Base-by-base conservation (phyloP, 371 early-diverging fungal genomes). In the Vairimorpha necatrix region DNA sequence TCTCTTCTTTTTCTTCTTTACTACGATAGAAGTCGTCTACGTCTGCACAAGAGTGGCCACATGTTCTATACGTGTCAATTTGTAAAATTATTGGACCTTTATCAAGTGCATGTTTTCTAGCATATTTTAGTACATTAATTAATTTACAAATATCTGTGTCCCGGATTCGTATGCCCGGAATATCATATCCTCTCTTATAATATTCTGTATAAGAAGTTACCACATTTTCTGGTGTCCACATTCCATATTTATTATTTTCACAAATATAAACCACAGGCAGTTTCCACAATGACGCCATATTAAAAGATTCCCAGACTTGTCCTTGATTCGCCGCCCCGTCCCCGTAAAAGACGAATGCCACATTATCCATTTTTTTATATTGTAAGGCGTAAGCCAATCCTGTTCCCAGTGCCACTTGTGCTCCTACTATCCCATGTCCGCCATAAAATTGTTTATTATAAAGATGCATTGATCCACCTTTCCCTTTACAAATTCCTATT, bases 381-480 rank as follows among this genome's bases (percentile, higher is more conserved):
- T 95, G 91, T 83, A 94, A 92, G 60, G 93, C 89, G 81, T 95
- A 91, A 39, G 95, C 95, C 74, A 94, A 88, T 80, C 98, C 98
- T 13, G 94, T 91, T 69, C 96, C 96, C 74, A 98, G 87, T 50
- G 96, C 94, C 48, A 95, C 91, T 87, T 98, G 98, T 47, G 98
- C 96, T 75, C 98, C 98, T 70, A 98, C 98, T 82, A 98, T 96
- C 79, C 98, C 98, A 89, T 98, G 95, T 74, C 98, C 98, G 79
- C 98, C 98, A 86, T 90, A 95, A 87, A 98, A 96, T 84, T 90
- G 89, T 66, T 88, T 87, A 65, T 92, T 90, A 86, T 94, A 98
- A 90, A 98, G 92, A 89, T 98, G 98, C 98, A 98, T 98, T 71
- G 97, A 96, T 34, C 98, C 98, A 77, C 98, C 98, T 89, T 95